Evolutionary conservation across 306 rosid genomes (phyloP), one percentile per base, ranked within the genome.

Genomic region (Cicer judaicum): DNA sequence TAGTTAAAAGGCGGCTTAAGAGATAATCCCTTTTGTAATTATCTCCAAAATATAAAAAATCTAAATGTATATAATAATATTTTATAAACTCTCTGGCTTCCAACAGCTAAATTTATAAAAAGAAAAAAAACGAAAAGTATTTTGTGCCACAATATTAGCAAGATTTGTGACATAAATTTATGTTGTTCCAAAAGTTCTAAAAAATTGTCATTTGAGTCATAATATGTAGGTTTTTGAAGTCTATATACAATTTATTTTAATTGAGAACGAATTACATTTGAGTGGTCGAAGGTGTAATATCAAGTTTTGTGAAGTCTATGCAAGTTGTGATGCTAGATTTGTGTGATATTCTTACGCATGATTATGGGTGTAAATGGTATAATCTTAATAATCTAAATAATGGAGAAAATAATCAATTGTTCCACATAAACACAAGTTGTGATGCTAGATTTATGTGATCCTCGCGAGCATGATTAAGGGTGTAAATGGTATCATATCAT

Each of bases 1-100:
- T 83, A 82, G 90, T 76, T 77, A 38, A 71, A 70, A 15, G 74
- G 73, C 65, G 43, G 85, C 80, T 77, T 74, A 63, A 77, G 43
- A 14, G 72, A 60, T 57, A 64, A 64, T 78, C 57, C 10, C 73
- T 78, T 75, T 62, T 76, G 86, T 81, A 77, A 14, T 43, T 41
- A 15, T 41, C 39, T 4, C 19, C 1, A 29, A 29, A 50, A 50
- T 2, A 24, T 24, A 24, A 7, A 68, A 11, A 62, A 3, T 4
- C 36, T 29, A 53, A 42, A 59, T 19, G 43, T 61, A 24, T 19
- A 49, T 61, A 29, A 49, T 61, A 29, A 2, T 59, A 44, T 52
- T 70, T 81, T 78, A 3, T 64, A 12, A 64, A 16, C 52, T 16
- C 48, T 64, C 50, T 64, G 14, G 5, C 8, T 10, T 64, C n/a